Conservation (phyloP, 2,329 filamentous ascomycete genomes). For the Paraphaeosphaeria minitans region DNA sequence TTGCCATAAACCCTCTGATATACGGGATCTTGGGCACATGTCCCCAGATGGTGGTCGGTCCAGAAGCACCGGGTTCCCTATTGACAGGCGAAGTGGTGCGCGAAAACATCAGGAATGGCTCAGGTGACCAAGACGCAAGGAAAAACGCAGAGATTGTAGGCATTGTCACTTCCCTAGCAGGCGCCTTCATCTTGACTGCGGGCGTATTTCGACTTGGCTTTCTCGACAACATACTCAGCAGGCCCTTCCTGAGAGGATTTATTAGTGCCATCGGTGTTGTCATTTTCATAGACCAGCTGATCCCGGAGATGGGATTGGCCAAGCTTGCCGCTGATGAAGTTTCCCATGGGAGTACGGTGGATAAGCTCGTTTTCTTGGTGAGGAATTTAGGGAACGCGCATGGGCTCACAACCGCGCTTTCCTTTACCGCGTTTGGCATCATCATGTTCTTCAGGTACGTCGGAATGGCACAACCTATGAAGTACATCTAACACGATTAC, state of each 20-base stretch:
- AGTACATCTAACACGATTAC: conserved; percentile 15
- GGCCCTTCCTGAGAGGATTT: conserved; percentile 91
- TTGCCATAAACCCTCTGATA: conserved; percentile 88
- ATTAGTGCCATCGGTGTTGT: conserved; percentile 97
- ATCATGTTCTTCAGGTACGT: conserved; percentile 87
- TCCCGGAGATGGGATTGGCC: conserved; percentile 83
- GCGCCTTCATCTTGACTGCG: conserved; percentile 84
- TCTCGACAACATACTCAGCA: conserved; percentile 89
- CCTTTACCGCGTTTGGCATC: conserved; percentile 77
- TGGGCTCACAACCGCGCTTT: conserved; percentile 74
- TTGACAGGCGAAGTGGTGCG: conserved; percentile 87
- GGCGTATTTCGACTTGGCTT: conserved; percentile 88
- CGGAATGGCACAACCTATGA: background rate
- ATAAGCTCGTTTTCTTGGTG: conserved; percentile 82
- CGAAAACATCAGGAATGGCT: conserved; percentile 71
- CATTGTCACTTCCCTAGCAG: conserved; percentile 84
- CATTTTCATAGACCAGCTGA: conserved; percentile 91
- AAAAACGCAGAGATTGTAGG: conserved; percentile 85
- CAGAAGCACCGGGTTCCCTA: conserved; percentile 90
- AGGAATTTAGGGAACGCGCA: conserved; percentile 70
- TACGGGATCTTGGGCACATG: conserved; percentile 92
- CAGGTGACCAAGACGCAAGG: conserved; percentile 68
- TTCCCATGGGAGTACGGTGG: conserved; percentile 81
- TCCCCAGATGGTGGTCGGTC: conserved; percentile 91
- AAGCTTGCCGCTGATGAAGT: conserved; percentile 70